Percentiles rank a stretch among this genome's conserved stretches.
Evolutionary conservation across 495 filamentous ascomycete genomes (phyloP).

Genomic region (Aspergillus kassunensis): DNA sequence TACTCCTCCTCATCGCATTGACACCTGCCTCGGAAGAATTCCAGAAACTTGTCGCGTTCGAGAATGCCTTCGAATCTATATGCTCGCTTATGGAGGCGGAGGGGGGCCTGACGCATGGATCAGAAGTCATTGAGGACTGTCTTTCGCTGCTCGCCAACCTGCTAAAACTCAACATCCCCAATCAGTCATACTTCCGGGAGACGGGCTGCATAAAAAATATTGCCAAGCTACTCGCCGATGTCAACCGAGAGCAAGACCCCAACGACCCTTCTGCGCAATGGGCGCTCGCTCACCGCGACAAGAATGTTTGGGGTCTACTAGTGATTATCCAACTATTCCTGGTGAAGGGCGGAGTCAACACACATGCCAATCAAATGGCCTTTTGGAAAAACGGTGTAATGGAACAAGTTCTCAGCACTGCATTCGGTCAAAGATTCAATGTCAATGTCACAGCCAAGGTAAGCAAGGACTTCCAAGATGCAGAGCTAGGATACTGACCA

Average conservation of each 20-base stretch:
- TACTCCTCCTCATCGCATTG: constrained; percentile 64
- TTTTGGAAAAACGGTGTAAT: constrained; percentile 83
- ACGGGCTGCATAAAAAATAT: constrained; percentile 77
- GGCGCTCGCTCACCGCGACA: constrained; percentile 73
- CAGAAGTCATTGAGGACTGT: constrained; percentile 90
- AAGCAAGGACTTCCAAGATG: constrained; percentile 16
- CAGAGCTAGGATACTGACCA: constrained; percentile 18
- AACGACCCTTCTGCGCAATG: constrained; percentile 65
- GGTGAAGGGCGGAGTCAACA: constrained; percentile 71
- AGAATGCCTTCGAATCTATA: constrained; percentile 84
- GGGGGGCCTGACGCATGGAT: constrained; percentile 77
- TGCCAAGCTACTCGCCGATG: constrained; percentile 62
- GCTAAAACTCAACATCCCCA: constrained; percentile 81
- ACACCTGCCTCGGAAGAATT: constrained; percentile 72
- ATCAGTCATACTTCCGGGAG: constrained; percentile 92
- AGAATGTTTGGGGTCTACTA: constrained; percentile 87
- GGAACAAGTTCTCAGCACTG: constrained; percentile 74
- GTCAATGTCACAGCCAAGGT: constrained; percentile 79
- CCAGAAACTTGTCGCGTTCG: constrained; percentile 91
- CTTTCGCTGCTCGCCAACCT: constrained; percentile 90
- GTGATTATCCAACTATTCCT: constrained; percentile 84
- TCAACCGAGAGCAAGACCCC: constrained; percentile 51
- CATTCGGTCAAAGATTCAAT: constrained; percentile 72
- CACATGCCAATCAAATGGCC: constrained; percentile 75
- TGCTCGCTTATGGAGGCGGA: constrained; percentile 79